Percentiles rank a stretch among this genome's conserved stretches.
These are phyloP conservation scores for Toxicodendron radicans DNA, from an alignment of 345 rosid genomes.

Conservation along the genomic window DNA sequence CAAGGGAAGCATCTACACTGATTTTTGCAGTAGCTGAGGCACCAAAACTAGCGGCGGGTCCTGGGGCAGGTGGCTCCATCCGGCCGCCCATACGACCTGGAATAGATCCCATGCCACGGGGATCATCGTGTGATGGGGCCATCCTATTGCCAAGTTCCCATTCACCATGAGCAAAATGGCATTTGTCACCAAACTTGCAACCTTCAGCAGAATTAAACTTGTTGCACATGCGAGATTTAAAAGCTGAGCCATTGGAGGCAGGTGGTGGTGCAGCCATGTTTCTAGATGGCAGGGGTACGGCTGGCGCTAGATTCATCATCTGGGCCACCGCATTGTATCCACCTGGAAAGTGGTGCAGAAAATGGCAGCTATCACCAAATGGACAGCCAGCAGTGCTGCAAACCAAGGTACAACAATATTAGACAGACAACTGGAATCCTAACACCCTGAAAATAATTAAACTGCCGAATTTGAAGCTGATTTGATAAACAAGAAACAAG, in stretches of 20 bases:
- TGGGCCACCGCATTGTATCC: slow-evolving; percentile 81
- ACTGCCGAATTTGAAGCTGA: neutral
- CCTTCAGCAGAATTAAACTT: slow-evolving; percentile 59
- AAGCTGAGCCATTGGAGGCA: slow-evolving; percentile 39
- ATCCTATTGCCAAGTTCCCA: slow-evolving; percentile 66
- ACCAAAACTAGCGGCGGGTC: slow-evolving; percentile 69
- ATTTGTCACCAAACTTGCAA: slow-evolving; percentile 74
- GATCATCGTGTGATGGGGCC: slow-evolving; percentile 49
- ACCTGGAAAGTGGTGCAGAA: slow-evolving; percentile 78
- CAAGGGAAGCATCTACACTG: slow-evolving; percentile 80
- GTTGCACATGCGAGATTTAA: slow-evolving; percentile 65
- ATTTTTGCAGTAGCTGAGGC: slow-evolving; percentile 82
- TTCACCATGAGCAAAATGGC: slow-evolving; percentile 76
- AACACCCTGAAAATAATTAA: neutral
- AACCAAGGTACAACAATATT: slow-evolving; percentile 16
- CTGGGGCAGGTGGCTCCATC: slow-evolving; percentile 39
- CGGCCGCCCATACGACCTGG: slow-evolving; percentile 49
- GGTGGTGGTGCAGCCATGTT: slow-evolving; percentile 38
- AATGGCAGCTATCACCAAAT: slow-evolving; percentile 91
- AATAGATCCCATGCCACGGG: slow-evolving; percentile 39
- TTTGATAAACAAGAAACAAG: neutral
- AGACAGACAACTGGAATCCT: slow-evolving; percentile 1
- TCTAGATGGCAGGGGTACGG: slow-evolving; percentile 48
- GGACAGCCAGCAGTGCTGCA: slow-evolving; percentile 89
- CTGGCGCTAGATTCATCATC: slow-evolving; percentile 62